Base-by-base conservation (phyloP, 371 early-diverging fungal genomes). In the Nematocida ironsii region DNA sequence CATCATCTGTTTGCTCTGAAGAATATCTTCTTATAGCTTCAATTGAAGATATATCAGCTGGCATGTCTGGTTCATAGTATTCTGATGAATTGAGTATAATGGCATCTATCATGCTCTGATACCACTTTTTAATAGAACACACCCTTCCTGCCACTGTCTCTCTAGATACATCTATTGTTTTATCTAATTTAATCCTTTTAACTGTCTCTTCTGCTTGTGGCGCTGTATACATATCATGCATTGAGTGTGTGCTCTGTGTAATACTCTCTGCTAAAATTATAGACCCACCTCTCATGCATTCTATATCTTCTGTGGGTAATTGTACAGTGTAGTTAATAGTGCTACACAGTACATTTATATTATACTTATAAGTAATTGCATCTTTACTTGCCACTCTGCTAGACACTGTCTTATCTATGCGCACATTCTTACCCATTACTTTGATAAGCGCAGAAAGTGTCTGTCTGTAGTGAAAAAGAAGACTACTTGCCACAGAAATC, bases 1-100 rank as follows among this genome's bases (percentile, higher is more conserved):
- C n/a, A 18, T 64, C 64, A 45, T 64, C 64, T 23, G 23, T 45
- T 42, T 11, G 27, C 11, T 64, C 64, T 13, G 64, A 64, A 42
- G 64, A 64, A 23, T 64, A 64, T 23, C 64, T 64, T 64, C 64
- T 64, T 18, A 64, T 11, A 11, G 64, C 64, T 64, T 64, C 64
- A 27, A 64, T 64, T 39, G 64, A 64, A n/a, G 64, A 64, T 42
- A 64, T 64, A 45, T 64, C 64, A 9, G 23, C 64, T 4, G 23
- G 6, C 9, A 2, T 9, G 1, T 64, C 64, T 23, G 23, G 33
- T 9, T 33, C 60, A 13, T 61, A n/a, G 11, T 64, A 33, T 25
- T 25, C 60, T 18, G 52, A 18, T 9, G 18, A 13, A 27, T 23
- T 58, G 7, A 11, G 0, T 6, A 64, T 18, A 13, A 64, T 13